Percentiles rank a stretch among this genome's conserved stretches.
Evolutionary conservation across 2,329 filamentous ascomycete genomes (phyloP).

Genomic region (Clarireedia sp.): DNA sequence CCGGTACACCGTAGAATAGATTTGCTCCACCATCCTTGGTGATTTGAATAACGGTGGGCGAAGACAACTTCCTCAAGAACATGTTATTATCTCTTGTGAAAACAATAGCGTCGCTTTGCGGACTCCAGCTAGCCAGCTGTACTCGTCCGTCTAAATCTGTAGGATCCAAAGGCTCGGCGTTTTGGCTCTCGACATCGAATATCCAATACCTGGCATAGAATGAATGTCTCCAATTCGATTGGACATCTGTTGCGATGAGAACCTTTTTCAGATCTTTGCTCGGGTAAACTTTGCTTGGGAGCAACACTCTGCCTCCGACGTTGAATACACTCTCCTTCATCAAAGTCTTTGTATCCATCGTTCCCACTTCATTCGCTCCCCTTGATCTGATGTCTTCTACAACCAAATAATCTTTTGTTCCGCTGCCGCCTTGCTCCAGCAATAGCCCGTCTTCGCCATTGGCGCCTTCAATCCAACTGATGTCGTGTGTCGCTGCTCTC

Average conservation of each 20-base stretch:
- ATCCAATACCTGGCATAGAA: slow-evolving; percentile 84
- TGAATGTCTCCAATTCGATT: slow-evolving; percentile 85
- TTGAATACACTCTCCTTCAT: slow-evolving; percentile 63
- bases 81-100: slow-evolving; percentile 90
- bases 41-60: slow-evolving; percentile 44
- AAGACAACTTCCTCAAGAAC: slow-evolving; percentile 61
- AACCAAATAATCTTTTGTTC: slow-evolving; percentile 66
- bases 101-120: slow-evolving; percentile 75
- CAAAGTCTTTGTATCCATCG: slow-evolving; percentile 53
- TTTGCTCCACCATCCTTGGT: slow-evolving; percentile 81
- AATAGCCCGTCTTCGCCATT: slow-evolving; percentile 76
- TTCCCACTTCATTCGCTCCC: slow-evolving; percentile 34
- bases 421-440: slow-evolving; percentile 56
- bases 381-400: slow-evolving; percentile 74
- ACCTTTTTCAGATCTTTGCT: slow-evolving; percentile 82
- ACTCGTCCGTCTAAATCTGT: slow-evolving; percentile 55
- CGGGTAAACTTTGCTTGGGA: slow-evolving; percentile 59
- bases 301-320: slow-evolving; percentile 47
- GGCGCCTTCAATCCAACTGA: slow-evolving; percentile 70
- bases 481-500: slow-evolving; percentile 53
- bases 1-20: slow-evolving; percentile 90
- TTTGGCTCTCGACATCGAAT: slow-evolving; percentile 78
- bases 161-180: slow-evolving; percentile 69
- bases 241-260: slow-evolving; percentile 62
- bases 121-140: slow-evolving; percentile 86